Evolutionary conservation across 2,329 filamentous ascomycete species (phyloP), one percentile per base, ranked within the genome.

Genomic region (Ceratocystis lukuohia): DNA sequence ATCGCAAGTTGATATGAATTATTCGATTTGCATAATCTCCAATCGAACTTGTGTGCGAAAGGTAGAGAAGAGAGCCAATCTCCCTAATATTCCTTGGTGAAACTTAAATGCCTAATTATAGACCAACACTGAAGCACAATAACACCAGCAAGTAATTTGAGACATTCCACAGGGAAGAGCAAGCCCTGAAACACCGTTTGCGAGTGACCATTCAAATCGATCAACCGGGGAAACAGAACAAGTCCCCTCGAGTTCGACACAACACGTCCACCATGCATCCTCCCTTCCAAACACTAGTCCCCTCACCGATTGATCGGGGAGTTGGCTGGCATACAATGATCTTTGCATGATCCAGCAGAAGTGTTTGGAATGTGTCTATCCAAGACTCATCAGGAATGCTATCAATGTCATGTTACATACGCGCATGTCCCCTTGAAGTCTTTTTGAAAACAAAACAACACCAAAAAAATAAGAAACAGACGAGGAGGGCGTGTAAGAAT

Each of bases 331-430:
- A 59, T 33, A 33, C 17, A 7, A 33, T 17, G 8, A 33, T 17
- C 56, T 59, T 33, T 59, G 28, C 12, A 37, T 30, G 17, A 59
- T 59, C 25, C 28, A n/a, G 28, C 20, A 8, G 12, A 33, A 17
- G n/a, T 10, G 25, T 15, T n/a, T 59, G 56, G 56, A 59, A 59
- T 59, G 56, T 59, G 56, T 3, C 28, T 30, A 7, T n/a, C 28
- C 20, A 53, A 33, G 15, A 7, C 56, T 17, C 17, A 10, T n/a
- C 25, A 37, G 56, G 56, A 59, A 59, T 59, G 56, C 56, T 37
- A 59, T 37, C 28, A 59, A 37, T 59, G 56, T 20, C 56, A 59
- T 59, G 56, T 59, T 59, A 59, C 56, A 59, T 59, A 59, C 12
- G 20, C 12, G 6, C 50, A 56, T 28, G 5, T 12, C 12, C 37